phyloP scores from a whole-genome alignment of 192 early-diverging fungal genomes.

The Dissophora ornata region DNA sequence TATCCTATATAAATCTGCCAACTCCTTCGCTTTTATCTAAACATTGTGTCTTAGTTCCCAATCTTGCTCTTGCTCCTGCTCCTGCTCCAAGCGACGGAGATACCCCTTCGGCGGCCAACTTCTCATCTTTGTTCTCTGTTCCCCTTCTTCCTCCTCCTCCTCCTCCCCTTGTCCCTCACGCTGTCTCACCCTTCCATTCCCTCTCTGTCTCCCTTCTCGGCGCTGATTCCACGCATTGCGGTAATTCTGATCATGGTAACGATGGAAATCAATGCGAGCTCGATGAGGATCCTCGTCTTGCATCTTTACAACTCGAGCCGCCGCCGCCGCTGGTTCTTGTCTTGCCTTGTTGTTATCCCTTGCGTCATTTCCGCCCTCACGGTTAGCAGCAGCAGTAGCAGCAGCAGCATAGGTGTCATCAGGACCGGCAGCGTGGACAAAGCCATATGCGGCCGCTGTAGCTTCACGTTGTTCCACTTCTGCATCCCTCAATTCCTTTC shows the following conservation, averaged over 20 bases:
- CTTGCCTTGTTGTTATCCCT: too few relatives aligned
- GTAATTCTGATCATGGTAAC: constrained; percentile 6
- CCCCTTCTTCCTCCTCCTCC: neutral
- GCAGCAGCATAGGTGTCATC: neutral
- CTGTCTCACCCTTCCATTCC: neutral
- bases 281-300: constrained; percentile 2
- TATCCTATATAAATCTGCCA: neutral
- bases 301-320: too few relatives aligned
- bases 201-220: neutral
- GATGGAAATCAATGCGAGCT: neutral
- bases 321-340: too few relatives aligned
- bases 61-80: constrained; percentile 16
- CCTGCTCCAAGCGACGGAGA: constrained; percentile 19
- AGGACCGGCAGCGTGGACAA: neutral
- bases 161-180: too few relatives aligned
- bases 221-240: constrained; percentile 7
- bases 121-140: neutral
- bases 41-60: constrained; percentile 28
- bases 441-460: constrained; percentile 24
- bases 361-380: too few relatives aligned
- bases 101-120: constrained; percentile 37
- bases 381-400: too few relatives aligned
- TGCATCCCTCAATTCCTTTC: constrained; percentile 24
- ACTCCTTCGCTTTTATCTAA: neutral
- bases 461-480: constrained; percentile 19